Conservation (phyloP, 345 rosid genomes). For the Acer saccharum region DNA sequence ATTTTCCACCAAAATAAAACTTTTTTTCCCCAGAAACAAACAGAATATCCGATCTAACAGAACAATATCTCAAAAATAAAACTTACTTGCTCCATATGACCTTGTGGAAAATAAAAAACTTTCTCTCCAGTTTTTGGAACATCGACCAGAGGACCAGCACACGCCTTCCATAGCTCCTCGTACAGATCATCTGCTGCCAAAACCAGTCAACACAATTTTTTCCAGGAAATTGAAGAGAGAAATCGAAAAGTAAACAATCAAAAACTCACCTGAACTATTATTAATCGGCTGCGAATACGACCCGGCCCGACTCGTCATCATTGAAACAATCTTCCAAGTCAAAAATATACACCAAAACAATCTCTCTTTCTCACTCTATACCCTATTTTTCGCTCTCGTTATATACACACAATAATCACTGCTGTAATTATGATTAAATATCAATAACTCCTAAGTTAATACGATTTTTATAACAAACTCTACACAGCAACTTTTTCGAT, state of each 20-base stretch:
- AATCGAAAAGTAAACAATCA: constrained; percentile 6
- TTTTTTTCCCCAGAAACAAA: constrained; percentile 13
- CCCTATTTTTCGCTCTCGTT: constrained; percentile 18
- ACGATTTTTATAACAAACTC: constrained; percentile 5
- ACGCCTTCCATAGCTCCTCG: constrained; percentile 78
- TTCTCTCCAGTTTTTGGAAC: constrained; percentile 60
- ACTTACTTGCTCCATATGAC: constrained; percentile 91
- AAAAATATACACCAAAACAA: background rate
- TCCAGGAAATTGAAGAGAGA: constrained; percentile 14
- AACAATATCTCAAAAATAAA: background rate
- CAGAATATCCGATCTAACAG: constrained; percentile 18
- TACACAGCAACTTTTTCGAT: background rate
- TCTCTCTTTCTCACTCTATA: background rate
- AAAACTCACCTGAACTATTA: constrained; percentile 29
- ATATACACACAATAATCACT: constrained; percentile 17
- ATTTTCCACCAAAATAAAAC: background rate
- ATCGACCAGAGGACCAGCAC: constrained; percentile 86
- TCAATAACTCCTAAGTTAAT: constrained; percentile 1
- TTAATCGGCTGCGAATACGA: constrained; percentile 37
- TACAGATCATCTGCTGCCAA: constrained; percentile 53
- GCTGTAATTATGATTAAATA: background rate
- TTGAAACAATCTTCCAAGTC: constrained; percentile 7
- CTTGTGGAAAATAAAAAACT: constrained; percentile 91
- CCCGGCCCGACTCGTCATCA: constrained; percentile 57
- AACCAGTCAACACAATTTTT: constrained; percentile 9